phyloP scores from a whole-genome alignment of 2,329 filamentous ascomycete genomes.

The Graphium sp. region DNA sequence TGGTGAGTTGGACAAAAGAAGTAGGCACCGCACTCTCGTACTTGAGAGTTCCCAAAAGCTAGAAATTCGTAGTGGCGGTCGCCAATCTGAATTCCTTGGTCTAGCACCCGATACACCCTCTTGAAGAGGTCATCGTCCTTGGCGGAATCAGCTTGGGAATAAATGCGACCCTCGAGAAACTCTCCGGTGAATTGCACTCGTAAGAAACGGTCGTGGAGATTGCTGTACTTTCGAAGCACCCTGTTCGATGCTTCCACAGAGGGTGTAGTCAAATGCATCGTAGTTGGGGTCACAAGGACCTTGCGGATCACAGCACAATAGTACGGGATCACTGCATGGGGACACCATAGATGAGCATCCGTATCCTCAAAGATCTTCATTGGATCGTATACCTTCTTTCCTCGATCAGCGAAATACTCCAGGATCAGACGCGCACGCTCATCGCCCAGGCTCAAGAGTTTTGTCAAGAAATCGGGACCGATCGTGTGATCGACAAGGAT shows the following conservation, averaged over 20 bases:
- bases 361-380: constrained; percentile 51
- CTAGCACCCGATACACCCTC: constrained; percentile 53
- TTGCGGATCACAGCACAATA: constrained; percentile 66
- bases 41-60: constrained; percentile 89
- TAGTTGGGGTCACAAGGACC: constrained; percentile 69
- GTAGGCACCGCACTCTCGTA: constrained; percentile 80
- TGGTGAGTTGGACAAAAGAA: constrained; percentile 66
- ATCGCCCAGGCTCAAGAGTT: constrained; percentile 27
- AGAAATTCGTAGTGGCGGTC: constrained; percentile 76
- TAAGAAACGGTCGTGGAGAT: constrained; percentile 62
- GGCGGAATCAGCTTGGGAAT: constrained; percentile 29
- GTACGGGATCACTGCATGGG: too few relatives aligned
- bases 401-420: constrained; percentile 54
- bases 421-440: constrained; percentile 48
- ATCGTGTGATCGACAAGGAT: constrained; percentile 64
- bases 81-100: constrained; percentile 67
- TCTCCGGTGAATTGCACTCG: constrained; percentile 86
- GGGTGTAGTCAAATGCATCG: constrained; percentile 62
- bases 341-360: constrained; percentile 14
- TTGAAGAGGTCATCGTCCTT: constrained; percentile 56
- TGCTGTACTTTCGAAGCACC: constrained; percentile 57
- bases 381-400: constrained; percentile 46
- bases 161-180: constrained; percentile 41
- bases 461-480: constrained; percentile 45
- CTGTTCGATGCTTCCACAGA: constrained; percentile 77